Percentiles rank a stretch among this genome's conserved stretches.
These are phyloP conservation scores for Mycena floridula DNA, from an alignment of 768 basidiomycete genomes.

Conservation along the genomic window DNA sequence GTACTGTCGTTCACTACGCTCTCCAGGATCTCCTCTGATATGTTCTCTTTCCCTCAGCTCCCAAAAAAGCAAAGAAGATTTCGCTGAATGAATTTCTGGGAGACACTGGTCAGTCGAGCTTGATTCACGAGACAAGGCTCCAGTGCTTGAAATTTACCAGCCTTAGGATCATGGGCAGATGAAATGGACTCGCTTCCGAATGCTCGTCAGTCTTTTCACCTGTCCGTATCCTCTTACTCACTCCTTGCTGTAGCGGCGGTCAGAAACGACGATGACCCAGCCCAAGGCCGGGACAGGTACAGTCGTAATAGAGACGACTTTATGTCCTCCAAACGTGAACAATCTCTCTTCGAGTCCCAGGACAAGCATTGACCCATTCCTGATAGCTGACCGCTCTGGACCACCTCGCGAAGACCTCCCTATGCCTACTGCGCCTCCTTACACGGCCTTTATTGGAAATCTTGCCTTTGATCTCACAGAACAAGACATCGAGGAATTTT, in stretches of 20 bases:
- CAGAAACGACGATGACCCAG: conserved; percentile 61
- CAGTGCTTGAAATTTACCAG: too few species aligned
- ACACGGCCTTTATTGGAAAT: conserved; percentile 96
- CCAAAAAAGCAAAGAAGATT: conserved; percentile 91
- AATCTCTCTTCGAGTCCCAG: not conserved
- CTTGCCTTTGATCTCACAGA: conserved; percentile 90
- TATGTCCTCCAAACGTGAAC: conserved; percentile 53
- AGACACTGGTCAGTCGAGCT: conserved; percentile 58
- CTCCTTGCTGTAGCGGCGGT: conserved; percentile 51
- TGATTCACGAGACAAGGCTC: too few species aligned
- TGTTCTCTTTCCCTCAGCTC: conserved; percentile 41
- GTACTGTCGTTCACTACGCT: too few species aligned
- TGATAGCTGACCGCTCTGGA: conserved; percentile 45
- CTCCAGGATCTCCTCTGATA: too few species aligned
- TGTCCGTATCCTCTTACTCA: too few species aligned
- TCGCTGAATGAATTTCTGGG: conserved; percentile 89
- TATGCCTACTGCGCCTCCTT: conserved; percentile 92
- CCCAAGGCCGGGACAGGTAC: conserved; percentile 47
- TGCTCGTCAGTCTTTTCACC: conserved; percentile 65
- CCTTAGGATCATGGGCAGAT: conserved; percentile 95
- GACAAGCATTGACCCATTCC: not conserved
- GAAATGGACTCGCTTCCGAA: conserved; percentile 93
- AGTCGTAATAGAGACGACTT: conserved; percentile 60
- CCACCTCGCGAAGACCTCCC: conserved; percentile 86
- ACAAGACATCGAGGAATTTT: conserved; percentile 75